Percentiles rank a stretch among this genome's conserved stretches.
Evolutionary conservation across 2,329 filamentous ascomycete genomes (phyloP).

Genomic region (Sporothrix dimorphospora): DNA sequence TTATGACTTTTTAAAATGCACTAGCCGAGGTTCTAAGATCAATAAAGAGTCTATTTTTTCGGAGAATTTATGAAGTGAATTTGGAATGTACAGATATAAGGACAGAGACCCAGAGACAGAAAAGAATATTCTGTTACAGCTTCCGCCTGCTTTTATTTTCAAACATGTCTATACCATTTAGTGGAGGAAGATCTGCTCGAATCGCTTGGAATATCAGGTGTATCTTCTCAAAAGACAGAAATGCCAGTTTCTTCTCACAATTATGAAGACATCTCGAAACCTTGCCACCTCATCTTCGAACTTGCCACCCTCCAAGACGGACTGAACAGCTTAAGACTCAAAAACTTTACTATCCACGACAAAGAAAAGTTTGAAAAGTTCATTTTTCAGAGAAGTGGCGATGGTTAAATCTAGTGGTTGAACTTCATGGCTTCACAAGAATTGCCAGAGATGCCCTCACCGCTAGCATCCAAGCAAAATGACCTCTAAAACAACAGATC

Average conservation of each 20-base stretch:
- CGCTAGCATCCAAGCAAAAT: background rate
- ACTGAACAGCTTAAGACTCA: background rate
- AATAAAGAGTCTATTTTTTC: background rate
- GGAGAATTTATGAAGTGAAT: background rate
- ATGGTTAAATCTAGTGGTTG: background rate
- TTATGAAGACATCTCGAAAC: background rate
- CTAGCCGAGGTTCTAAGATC: background rate
- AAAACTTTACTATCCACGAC: background rate
- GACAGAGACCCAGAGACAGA: background rate
- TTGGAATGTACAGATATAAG: slow-evolving; percentile 2
- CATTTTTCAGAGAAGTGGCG: background rate
- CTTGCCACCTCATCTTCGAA: background rate
- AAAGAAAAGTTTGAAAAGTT: background rate
- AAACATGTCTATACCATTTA: background rate
- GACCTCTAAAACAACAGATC: background rate
- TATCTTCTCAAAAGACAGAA: background rate
- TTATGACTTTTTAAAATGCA: no score
- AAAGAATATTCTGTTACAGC: background rate
- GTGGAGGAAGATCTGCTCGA: background rate
- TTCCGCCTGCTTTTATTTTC: background rate
- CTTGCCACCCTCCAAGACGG: no score
- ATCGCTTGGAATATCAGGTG: no score
- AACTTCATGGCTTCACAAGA: no score
- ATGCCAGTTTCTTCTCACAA: background rate
- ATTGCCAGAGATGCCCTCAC: background rate